phyloP scores from a whole-genome alignment of 208 protist genomes.

The Acanthamoeba lenticulata region DNA sequence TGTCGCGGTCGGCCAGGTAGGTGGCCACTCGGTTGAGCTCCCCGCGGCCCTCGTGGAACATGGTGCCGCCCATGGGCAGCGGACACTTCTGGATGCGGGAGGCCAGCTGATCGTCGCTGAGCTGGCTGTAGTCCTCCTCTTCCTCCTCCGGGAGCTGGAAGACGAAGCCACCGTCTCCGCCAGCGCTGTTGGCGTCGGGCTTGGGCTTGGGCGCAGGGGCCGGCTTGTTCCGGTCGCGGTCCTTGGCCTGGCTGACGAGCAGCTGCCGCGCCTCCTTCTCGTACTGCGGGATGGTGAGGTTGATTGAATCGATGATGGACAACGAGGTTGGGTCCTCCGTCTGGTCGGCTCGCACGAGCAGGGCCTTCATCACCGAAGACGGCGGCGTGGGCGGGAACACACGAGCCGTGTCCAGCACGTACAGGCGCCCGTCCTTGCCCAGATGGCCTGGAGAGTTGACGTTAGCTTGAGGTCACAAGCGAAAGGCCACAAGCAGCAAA shows the following conservation, averaged over 20 bases:
- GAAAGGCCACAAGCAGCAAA: neutral
- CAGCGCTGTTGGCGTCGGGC: no score
- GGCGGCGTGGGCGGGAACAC: slow-evolving; percentile 42
- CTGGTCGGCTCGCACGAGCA: neutral
- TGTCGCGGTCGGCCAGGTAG: neutral
- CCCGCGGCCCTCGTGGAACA: slow-evolving; percentile 33
- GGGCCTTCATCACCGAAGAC: slow-evolving; percentile 3
- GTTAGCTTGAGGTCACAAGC: neutral
- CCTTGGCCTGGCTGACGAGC: neutral
- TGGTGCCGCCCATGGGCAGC: slow-evolving; percentile 27
- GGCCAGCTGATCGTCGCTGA: neutral
- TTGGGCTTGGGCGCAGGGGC: neutral
- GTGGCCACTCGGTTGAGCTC: neutral
- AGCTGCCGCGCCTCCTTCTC: slow-evolving; percentile 48
- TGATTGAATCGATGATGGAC: neutral
- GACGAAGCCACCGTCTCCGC: no score
- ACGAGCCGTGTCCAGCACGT: slow-evolving; percentile 54
- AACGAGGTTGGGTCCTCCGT: neutral
- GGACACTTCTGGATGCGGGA: slow-evolving; percentile 7
- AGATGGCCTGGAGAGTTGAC: slow-evolving; percentile 20
- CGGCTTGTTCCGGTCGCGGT: neutral
- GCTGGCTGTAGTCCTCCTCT: neutral
- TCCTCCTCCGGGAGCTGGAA: no score
- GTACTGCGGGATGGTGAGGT: slow-evolving; percentile 30
- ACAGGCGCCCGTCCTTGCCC: slow-evolving; percentile 18